Evolutionary conservation across 345 rosid species (phyloP), one percentile per base, ranked within the genome.

Genomic region (Rhodomyrtus tomentosa): DNA sequence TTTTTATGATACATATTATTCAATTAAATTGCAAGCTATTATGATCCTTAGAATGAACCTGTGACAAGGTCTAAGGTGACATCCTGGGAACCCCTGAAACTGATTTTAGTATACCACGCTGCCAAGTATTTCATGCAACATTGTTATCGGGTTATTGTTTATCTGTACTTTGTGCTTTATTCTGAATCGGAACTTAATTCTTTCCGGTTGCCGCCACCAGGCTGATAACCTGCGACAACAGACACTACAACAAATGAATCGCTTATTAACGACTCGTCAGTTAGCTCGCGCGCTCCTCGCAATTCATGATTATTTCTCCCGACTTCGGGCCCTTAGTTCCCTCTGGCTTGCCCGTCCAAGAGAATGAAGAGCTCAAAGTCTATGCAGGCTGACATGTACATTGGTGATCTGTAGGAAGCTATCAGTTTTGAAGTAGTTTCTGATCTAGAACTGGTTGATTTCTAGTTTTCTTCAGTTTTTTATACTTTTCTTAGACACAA

Each of bases 251-350:
- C 99, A 96, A 90, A 92, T 95, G 99, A 94, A 91, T 29, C 92
- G 98, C 84, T 94, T 94, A 85, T 85, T 97, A 83, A 97, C 99
- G 48, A 94, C 95, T 11, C 95, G 98, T 10, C 99, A 97, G 88
- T 93, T 96, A 38, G 99, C 99, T 88, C 97, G 99, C 52, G 96
- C 99, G n/a, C 92, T 95, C 80, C 99, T 97, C 55, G 98, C 98
- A 6, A 95, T 97, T 62, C 93, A 95, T 27, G 98, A 97, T 86
- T 95, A 95, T 88, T 94, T 96, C 86, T 94, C 94, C 29, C 89
- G 99, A 81, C 89, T 97, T 80, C 98, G 99, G 13, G 98, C 99
- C 84, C 98, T 97, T 88, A 95, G 99, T 86, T 95, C 99, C 83
- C 94, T 97, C 24, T 97, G 99, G 99, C 95, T 97, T 72, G 99